Percentiles rank a stretch among this genome's conserved stretches.
Evolutionary conservation across 805 yeast species (phyloP).

Genomic region (Debaryomyces hansenii): DNA sequence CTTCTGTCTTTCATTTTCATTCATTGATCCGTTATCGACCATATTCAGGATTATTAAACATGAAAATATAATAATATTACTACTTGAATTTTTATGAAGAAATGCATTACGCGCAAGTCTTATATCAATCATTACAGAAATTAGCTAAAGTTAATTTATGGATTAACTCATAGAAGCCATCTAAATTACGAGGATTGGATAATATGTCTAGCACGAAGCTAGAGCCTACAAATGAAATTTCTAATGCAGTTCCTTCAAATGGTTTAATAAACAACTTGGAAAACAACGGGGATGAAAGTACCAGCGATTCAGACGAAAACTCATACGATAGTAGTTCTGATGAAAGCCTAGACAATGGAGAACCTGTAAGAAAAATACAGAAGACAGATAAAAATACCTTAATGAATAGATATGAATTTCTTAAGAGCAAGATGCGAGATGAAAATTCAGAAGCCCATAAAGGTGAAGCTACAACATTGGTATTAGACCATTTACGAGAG

Average conservation of each 20-base stretch:
- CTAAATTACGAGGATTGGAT: no score
- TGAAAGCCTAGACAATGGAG: not conserved
- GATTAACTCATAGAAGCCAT: no score
- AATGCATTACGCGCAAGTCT: no score
- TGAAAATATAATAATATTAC: no score
- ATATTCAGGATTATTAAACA: not conserved
- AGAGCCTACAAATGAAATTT: no score
- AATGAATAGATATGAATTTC: slow-evolving; percentile 26
- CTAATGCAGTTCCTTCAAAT: no score
- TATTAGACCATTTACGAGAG: slow-evolving; percentile 42
- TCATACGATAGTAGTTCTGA: not conserved
- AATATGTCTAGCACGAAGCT: no score
- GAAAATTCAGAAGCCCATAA: slow-evolving; percentile 54
- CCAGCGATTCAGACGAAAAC: not conserved
- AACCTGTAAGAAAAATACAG: slow-evolving; percentile 20
- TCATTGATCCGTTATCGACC: not conserved
- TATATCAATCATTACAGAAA: not conserved
- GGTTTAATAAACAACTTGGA: not conserved
- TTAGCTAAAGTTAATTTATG: no score
- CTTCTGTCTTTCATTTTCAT: not conserved
- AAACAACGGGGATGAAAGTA: not conserved
- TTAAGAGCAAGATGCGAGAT: slow-evolving; percentile 21
- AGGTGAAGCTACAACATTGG: slow-evolving; percentile 56
- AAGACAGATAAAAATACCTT: slow-evolving; percentile 15
- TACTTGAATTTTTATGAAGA: no score